A percentile compares a stretch with the other conserved stretches of the same genome.
Evolutionary conservation across 176 grass and related monocot genomes (phyloP).

Genomic region (Raddia guianensis): DNA sequence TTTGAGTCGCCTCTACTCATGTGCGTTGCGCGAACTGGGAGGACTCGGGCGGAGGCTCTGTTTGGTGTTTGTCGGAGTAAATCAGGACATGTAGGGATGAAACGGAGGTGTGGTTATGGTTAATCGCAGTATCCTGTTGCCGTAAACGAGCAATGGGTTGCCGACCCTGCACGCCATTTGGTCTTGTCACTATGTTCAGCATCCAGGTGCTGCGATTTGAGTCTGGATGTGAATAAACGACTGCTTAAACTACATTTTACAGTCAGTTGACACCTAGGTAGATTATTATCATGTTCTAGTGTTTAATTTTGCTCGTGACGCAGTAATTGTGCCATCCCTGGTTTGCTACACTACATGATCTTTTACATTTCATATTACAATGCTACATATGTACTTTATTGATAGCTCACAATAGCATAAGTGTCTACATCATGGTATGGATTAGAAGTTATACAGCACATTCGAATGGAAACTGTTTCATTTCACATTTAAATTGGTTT

Average conservation of each 20-base stretch:
- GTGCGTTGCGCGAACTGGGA: neutral
- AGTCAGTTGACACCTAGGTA: neutral
- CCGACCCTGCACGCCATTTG: neutral
- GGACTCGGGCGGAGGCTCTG: neutral
- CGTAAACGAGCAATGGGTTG: neutral
- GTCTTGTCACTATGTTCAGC: neutral
- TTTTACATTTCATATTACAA: neutral
- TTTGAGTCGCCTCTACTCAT: neutral
- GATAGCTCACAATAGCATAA: neutral
- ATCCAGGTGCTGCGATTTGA: constrained; percentile 24
- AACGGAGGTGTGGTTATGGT: neutral
- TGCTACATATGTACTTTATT: neutral
- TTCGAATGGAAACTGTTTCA: neutral
- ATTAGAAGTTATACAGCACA: neutral
- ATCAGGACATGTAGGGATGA: neutral
- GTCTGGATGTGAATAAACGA: neutral
- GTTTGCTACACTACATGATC: neutral
- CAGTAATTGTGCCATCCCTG: neutral
- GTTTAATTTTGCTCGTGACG: neutral
- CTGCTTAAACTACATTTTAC: neutral
- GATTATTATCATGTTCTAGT: neutral
- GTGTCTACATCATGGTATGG: neutral
- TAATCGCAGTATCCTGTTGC: neutral
- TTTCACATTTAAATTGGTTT: neutral
- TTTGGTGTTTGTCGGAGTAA: neutral